Evolutionary conservation across 352 stramenopile genomes (phyloP), one percentile per base, ranked within the genome.

Genomic region (Phytophthora europaea): DNA sequence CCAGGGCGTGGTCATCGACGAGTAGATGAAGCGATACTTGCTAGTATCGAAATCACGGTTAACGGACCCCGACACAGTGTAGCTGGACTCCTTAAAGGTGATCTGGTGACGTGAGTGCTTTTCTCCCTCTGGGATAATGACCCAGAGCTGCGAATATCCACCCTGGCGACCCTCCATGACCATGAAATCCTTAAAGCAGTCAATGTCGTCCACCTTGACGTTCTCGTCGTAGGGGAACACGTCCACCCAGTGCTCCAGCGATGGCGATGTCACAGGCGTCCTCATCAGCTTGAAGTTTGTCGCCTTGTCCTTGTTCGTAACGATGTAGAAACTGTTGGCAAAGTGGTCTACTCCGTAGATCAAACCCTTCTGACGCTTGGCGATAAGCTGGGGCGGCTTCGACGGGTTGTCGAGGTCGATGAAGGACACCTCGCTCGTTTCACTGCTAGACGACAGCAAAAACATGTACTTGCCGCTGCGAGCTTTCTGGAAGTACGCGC

Each of bases 261-360:
- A 84, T 13, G 79, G 74, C n/a, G 81, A 87, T 48, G 58, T 72
- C 23, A 93, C 82, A 0, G 78, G 75, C 50, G 85, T 88, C 69
- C 55, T 84, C 87, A 93, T 97, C 61, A 99, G 63, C 69, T 98
- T 97, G 73, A 98, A 97, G 79, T 99, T 99, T 22, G 88, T 95
- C 26, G 90, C 88, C 62, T 91, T 91, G 73, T 97, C 93, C 60
- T 94, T 89, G 85, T 99, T 99, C 26, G 95, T 99, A 61, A 92
- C 84, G 53, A 99, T 95, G 76, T 98, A 98, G 61, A 98, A 98
- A 67, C 86, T 83, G 65, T 90, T 82, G 57, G 80, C 81, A 57
- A 93, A 92, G 78, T 99, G 94, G 61, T 98, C 92, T 3, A 98
- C 87, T 20, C 83, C 81, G 79, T 97, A 98, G 28, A 87, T 74